A percentile compares a stretch with the other conserved stretches of the same genome.
phyloP scores from a whole-genome alignment of 441 rosid genomes.

The Populus trichocarpa region DNA sequence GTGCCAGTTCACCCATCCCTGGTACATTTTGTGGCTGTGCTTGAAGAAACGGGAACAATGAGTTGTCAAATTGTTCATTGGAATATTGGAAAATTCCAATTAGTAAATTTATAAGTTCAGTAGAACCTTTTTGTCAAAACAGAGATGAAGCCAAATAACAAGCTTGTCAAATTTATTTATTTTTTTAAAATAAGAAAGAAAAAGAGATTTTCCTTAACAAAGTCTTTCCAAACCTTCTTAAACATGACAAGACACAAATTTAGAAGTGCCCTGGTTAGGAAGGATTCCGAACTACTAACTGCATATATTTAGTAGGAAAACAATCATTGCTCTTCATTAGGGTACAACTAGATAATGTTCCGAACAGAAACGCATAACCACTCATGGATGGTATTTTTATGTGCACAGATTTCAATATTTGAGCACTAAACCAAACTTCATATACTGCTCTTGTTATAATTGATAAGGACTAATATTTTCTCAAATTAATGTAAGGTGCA shows the following conservation, averaged over 20 bases:
- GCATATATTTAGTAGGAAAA: not conserved
- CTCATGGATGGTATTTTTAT: not conserved
- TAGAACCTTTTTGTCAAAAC: not conserved
- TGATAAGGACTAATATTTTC: not conserved
- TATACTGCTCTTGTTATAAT: too few species aligned
- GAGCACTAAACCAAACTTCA: too few species aligned
- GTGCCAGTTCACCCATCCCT: conserved; percentile 88
- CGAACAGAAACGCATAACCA: not conserved
- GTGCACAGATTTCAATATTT: not conserved
- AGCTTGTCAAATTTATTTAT: too few species aligned
- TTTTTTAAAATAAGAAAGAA: not conserved
- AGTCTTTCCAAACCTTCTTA: not conserved
- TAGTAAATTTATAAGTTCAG: not conserved
- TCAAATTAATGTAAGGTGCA: conserved; percentile 8
- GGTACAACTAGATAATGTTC: not conserved
- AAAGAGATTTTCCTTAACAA: not conserved
- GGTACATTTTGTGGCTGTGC: conserved; percentile 54
- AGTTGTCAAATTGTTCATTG: conserved; percentile 3
- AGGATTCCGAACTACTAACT: too few species aligned
- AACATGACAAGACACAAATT: too few species aligned
- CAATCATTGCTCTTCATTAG: not conserved
- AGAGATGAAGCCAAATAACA: too few species aligned
- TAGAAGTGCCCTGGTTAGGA: too few species aligned
- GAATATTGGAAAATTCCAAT: not conserved
- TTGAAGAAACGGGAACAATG: conserved; percentile 9